phyloP scores from a whole-genome alignment of 805 yeast genomes.

The Metschnikowia arizonensis region DNA sequence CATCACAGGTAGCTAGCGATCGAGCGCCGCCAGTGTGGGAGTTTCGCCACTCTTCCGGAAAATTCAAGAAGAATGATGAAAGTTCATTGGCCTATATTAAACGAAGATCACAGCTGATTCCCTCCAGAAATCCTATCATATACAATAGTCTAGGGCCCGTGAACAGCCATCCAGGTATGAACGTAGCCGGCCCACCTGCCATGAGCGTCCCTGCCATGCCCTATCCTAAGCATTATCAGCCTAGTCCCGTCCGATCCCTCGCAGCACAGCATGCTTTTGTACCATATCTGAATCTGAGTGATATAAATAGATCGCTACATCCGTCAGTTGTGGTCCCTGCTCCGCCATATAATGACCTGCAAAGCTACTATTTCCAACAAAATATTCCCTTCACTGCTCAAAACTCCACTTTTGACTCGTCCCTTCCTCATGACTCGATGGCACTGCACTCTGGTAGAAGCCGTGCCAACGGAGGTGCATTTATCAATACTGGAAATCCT shows the following conservation, averaged over 20 bases:
- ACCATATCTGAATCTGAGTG: not conserved
- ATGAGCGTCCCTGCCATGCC: not conserved
- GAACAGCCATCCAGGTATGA: not conserved
- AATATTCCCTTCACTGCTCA: not conserved
- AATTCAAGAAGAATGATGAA: conserved; percentile 47
- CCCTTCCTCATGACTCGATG: not conserved
- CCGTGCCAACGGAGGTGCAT: conserved; percentile 1
- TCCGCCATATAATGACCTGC: not conserved
- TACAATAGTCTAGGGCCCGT: not conserved
- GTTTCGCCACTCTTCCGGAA: conserved; percentile 50
- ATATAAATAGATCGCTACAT: not conserved
- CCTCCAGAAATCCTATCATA: conserved; percentile 4
- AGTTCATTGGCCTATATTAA: conserved; percentile 42
- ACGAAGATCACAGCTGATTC: conserved; percentile 43
- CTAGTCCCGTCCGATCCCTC: not conserved
- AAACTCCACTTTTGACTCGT: not conserved
- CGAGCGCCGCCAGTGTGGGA: conserved; percentile 47
- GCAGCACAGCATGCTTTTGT: not conserved
- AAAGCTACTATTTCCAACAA: not conserved
- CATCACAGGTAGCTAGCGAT: conserved; percentile 9
- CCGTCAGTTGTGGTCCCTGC: not conserved
- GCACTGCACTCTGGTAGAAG: conserved; percentile 2
- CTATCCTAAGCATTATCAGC: not conserved
- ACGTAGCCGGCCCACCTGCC: not conserved
- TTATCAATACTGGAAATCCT: not conserved